Base-by-base conservation (phyloP, 2,329 filamentous ascomycete genomes). In the Hypoxylon sp. region DNA sequence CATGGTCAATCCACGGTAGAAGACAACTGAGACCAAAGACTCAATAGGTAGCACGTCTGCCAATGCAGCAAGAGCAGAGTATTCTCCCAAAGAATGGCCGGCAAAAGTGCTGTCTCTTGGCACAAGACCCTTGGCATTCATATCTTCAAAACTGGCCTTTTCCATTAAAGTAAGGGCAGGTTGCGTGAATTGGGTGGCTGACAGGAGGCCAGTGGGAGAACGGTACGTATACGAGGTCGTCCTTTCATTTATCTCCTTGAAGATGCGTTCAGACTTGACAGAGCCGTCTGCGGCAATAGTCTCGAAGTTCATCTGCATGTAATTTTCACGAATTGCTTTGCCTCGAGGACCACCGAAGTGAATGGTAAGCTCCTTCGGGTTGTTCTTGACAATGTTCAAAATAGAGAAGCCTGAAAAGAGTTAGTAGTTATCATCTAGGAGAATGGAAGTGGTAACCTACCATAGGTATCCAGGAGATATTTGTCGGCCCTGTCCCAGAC, bases 11-110 rank as follows among this genome's bases (percentile, higher is more conserved):
- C 96, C 96, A 81, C 96, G 94, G 85, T 99, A 99, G 88, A 99
- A 99, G 61, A 99, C 97, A 51, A 99, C 96, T 0, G 96, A 98
- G 1, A 99, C 96, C 80, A 99, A 86, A 74, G 92, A 96, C 86
- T 99, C 96, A 77, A 99, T 99, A n/a, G 97, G 96, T 93, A 99
- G 97, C 79, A 99, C 96, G 78, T 99, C 95, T 10, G 97, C 96
- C 68, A 99, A 87, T 11, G 96, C 96, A 70, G 96, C 96, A 70
- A 99, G 90, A 9, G 96, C 96, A 70, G 94, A 98, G 86, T 99
- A 99, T 84, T 99, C 96, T 82, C 96, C 96, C 22, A 99, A 90
- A 0, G 97, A 99, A 85, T 99, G 96, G 73, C 96, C 96, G 13
- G 96, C 96, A 80, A 99, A 99, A 73, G 92, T 97, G 87, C 94